Evolutionary conservation across 768 basidiomycete species (phyloP).

Genomic region (Sporobolomyces pararoseus): DNA sequence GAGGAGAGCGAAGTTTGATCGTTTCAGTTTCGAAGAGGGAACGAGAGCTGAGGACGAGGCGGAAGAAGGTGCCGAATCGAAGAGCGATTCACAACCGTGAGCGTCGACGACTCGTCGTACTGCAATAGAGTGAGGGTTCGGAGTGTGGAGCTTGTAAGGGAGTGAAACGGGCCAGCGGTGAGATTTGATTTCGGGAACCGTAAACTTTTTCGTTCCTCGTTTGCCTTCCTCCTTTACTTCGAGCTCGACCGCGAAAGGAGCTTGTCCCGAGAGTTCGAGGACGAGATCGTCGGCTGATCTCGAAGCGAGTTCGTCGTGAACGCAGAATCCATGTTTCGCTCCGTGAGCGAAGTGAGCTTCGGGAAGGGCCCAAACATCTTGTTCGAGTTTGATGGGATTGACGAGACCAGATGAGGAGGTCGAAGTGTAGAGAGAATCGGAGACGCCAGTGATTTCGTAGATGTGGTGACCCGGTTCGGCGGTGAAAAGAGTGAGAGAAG

Average conservation of each 20-base stretch:
- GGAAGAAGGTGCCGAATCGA: constrained; percentile 48
- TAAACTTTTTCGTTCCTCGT: constrained; percentile 62
- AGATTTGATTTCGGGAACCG: constrained; percentile 54
- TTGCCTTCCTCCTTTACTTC: constrained; percentile 66
- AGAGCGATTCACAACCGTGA: constrained; percentile 72
- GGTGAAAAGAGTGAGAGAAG: constrained; percentile 43
- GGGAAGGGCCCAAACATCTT: constrained; percentile 43
- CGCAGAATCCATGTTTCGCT: constrained; percentile 41
- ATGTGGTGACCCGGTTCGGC: constrained; percentile 36
- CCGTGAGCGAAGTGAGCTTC: constrained; percentile 33
- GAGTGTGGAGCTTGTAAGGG: constrained; percentile 68
- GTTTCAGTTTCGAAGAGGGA: background rate
- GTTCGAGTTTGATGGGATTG: constrained; percentile 40
- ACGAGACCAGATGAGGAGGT: constrained; percentile 21
- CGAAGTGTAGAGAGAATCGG: constrained; percentile 42
- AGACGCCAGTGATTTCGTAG: constrained; percentile 42
- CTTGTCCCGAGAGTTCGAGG: constrained; percentile 70
- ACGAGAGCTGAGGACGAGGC: background rate
- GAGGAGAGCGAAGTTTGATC: constrained; percentile 49
- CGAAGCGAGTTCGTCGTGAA: constrained; percentile 39
- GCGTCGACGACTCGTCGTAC: constrained; percentile 76
- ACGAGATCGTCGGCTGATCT: constrained; percentile 54
- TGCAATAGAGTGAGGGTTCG: constrained; percentile 73
- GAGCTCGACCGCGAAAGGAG: constrained; percentile 76
- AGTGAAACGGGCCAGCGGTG: constrained; percentile 66